Conservation (phyloP, 208 protist genomes). For the Trypanosoma congolense region DNA sequence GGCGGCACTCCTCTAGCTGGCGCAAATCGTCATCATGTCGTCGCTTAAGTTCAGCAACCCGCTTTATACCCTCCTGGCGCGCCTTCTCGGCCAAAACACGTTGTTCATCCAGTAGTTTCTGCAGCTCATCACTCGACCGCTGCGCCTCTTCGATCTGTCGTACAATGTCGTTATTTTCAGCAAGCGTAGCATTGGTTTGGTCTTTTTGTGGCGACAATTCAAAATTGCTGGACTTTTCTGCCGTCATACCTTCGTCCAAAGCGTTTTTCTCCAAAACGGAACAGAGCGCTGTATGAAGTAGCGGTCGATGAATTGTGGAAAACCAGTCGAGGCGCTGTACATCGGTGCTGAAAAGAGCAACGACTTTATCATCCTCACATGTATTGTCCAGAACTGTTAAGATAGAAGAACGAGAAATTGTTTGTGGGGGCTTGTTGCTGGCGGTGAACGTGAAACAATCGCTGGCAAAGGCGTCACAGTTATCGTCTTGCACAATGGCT, state of each 20-base stretch:
- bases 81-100: not conserved
- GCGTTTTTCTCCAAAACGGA: conserved; percentile 19
- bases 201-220: not conserved
- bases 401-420: conserved; percentile 31
- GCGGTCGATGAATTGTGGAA: conserved; percentile 23
- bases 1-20: not conserved
- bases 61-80: not conserved
- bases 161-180: not conserved
- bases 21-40: conserved; percentile 1
- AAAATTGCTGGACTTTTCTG: no score
- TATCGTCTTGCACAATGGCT: not conserved
- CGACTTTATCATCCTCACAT: conserved; percentile 14
- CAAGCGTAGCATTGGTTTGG: not conserved
- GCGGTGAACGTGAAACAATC: conserved; percentile 28
- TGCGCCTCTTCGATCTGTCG: conserved; percentile 5
- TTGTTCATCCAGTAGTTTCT: conserved; percentile 8
- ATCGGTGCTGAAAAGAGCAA: conserved; percentile 36
- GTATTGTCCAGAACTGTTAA: conserved; percentile 5
- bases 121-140: not conserved
- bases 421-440: conserved; percentile 15
- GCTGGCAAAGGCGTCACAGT: not conserved
- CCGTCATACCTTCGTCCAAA: no score
- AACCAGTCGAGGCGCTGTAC: conserved; percentile 9
- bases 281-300: conserved; percentile 30
- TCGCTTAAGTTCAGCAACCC: conserved; percentile 1